Base-by-base conservation (phyloP, 163 green algal species). In the Prototheca cutis region DNA sequence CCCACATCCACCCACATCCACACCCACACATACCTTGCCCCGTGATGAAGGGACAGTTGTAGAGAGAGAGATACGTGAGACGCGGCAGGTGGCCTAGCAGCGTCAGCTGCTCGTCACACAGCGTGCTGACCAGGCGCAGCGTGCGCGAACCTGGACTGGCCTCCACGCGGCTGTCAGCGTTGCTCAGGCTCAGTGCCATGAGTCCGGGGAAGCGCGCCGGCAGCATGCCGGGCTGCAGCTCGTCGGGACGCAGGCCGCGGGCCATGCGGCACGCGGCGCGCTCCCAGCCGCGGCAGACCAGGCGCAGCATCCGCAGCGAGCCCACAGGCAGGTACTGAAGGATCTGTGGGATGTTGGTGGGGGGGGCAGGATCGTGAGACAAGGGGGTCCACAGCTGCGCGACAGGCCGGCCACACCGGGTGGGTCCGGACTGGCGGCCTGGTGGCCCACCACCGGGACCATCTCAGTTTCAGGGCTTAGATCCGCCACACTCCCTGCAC, bases 221-320 rank as follows among this genome's bases (percentile, higher is more conserved):
- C 34, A 77, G 65, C 36, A 28, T 25, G 34, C 36, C 61, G 40
- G 65, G 49, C 5, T 47, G 33, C 31, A 77, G 39, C 3, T 4
- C 8, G 19, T 73, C 58, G 19, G 71, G 71, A 17, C 62, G 48
- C 24, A 68, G 40, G 40, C 51, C 47, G 1, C 24, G 24, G 30
- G 63, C 27, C 10, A 48, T 31, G 31, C 62, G 63, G 18, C 40
- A 57, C 39, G 48, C 39, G 19, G 68, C 55, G 31, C 42, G 33
- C 56, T 59, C 54, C 71, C 71, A 79, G 31, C 28, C 45, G 24
- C 49, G 51, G 69, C 69, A 76, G n/a, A 72, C 66, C 47, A 67
- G 57, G 47, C 69, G 64, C 69, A 76, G 48, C 19, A 76, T 51
- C 23, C 66, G 62, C 47, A 61, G 48, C 31, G 48, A 51, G 28